Percentiles rank a stretch among this genome's conserved stretches.
Evolutionary conservation across 2,329 filamentous ascomycete genomes (phyloP).

Genomic region (Pestalotiopsis sp.): DNA sequence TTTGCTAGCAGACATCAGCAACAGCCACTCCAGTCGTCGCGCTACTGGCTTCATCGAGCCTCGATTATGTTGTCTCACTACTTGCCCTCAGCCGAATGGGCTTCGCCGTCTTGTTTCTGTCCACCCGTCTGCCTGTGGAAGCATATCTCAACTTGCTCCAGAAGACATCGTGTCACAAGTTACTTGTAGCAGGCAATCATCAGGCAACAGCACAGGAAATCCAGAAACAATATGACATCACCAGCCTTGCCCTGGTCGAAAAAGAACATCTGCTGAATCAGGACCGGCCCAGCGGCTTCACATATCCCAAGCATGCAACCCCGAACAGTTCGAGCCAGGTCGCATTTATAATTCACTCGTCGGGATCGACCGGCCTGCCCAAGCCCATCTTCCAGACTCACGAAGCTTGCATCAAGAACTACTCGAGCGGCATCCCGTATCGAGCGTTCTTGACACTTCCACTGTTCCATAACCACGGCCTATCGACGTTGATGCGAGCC

Average conservation of each 20-base stretch:
- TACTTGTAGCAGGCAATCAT: conserved; percentile 39
- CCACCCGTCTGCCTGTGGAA: conserved; percentile 41
- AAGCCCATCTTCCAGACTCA: conserved; percentile 38
- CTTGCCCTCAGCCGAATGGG: conserved; percentile 48
- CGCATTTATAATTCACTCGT: conserved; percentile 48
- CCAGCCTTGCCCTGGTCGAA: conserved; percentile 23
- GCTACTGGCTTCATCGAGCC: conserved; percentile 42
- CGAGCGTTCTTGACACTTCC: conserved; percentile 45
- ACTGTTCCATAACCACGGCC: conserved; percentile 46
- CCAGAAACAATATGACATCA: conserved; percentile 24
- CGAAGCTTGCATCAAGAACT: neutral
- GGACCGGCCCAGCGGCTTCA: neutral
- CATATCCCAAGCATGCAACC: conserved; percentile 16
- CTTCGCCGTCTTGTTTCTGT: conserved; percentile 45
- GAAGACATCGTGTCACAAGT: conserved; percentile 34
- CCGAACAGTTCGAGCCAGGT: conserved; percentile 23
- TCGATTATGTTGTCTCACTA: conserved; percentile 44
- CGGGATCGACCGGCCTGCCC: conserved; percentile 49
- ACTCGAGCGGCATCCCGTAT: conserved; percentile 16
- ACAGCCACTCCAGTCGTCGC: conserved; percentile 33
- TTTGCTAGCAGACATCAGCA: neutral
- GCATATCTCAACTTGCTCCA: conserved; percentile 43
- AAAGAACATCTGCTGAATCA: conserved; percentile 21
- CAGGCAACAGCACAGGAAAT: conserved; percentile 36
- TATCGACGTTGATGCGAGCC: conserved; percentile 43